phyloP scores from a whole-genome alignment of 345 rosid species.

The Salix arbutifolia region DNA sequence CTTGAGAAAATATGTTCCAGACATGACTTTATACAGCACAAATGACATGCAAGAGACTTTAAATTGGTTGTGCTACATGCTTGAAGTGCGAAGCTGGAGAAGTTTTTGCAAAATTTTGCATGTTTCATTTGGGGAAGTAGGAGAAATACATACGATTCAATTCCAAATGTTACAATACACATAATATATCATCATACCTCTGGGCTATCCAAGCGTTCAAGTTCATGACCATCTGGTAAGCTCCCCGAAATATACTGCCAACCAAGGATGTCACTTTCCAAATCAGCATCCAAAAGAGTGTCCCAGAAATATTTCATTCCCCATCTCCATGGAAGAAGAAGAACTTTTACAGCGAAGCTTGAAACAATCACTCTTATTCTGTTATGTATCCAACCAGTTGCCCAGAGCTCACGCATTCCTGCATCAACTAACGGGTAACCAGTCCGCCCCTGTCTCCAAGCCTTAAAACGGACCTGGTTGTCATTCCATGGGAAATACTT shows the following conservation, averaged over 20 bases:
- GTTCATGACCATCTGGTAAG: constrained; percentile 94
- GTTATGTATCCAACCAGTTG: constrained; percentile 93
- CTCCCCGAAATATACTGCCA: constrained; percentile 97
- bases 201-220: constrained; percentile 81
- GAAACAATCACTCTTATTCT: constrained; percentile 80
- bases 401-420: constrained; percentile 99
- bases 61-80: neutral
- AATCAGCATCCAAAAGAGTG: constrained; percentile 86
- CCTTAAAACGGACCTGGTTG: constrained; percentile 59
- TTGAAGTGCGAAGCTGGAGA: neutral
- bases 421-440: constrained; percentile 96
- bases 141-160: neutral
- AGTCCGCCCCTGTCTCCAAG: constrained; percentile 92
- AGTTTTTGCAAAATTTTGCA: neutral
- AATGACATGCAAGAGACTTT: neutral
- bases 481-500: constrained; percentile 76
- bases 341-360: constrained; percentile 80
- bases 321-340: constrained; percentile 95
- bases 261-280: constrained; percentile 81
- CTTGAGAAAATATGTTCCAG: neutral
- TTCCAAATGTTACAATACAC: constrained; percentile 4
- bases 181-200: constrained; percentile 38
- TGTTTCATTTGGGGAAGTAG: neutral
- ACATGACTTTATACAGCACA: neutral
- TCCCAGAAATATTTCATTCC: constrained; percentile 98